Percentiles rank a stretch among this genome's conserved stretches.
Evolutionary conservation across 352 stramenopile species (phyloP).

Genomic region (Globisporangium irregulare): DNA sequence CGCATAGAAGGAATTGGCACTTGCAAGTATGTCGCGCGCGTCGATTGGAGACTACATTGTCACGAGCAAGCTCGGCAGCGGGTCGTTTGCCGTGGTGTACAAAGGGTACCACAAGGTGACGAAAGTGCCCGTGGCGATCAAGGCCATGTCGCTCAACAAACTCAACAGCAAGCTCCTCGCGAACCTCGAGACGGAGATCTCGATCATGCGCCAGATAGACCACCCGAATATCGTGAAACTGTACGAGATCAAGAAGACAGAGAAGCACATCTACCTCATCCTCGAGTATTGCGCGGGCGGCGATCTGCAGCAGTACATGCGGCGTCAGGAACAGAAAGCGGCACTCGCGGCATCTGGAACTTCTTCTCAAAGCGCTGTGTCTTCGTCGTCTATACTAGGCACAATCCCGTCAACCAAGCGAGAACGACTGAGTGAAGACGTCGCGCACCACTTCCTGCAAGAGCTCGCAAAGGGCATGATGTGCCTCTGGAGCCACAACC

Average conservation of each 20-base stretch:
- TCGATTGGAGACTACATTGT: constrained; percentile 87
- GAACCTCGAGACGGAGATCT: constrained; percentile 97
- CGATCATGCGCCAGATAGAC: constrained; percentile 93
- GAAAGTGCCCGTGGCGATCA: constrained; percentile 89
- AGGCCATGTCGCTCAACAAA: constrained; percentile 92
- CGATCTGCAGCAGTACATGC: constrained; percentile 95
- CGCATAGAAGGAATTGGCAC: neutral
- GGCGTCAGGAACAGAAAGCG: constrained; percentile 38
- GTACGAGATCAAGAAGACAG: constrained; percentile 94
- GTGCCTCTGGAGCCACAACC: constrained; percentile 66
- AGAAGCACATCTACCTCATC: constrained; percentile 95
- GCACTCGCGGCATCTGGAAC: neutral
- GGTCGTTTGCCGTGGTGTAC: constrained; percentile 92
- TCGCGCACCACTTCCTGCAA: constrained; percentile 58
- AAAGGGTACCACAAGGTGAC: constrained; percentile 76
- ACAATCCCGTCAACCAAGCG: neutral
- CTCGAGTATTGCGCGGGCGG: constrained; percentile 96
- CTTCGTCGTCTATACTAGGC: neutral
- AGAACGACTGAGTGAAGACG: constrained; percentile 25
- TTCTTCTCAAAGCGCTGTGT: neutral
- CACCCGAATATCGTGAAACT: constrained; percentile 97
- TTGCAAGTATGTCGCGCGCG: constrained; percentile 43
- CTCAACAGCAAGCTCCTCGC: constrained; percentile 94
- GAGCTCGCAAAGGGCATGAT: constrained; percentile 73
- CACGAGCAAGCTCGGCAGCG: constrained; percentile 88